Evolutionary conservation across 116 monocot genomes (phyloP), one percentile per base, ranked within the genome.

Genomic region (Iris pallida): DNA sequence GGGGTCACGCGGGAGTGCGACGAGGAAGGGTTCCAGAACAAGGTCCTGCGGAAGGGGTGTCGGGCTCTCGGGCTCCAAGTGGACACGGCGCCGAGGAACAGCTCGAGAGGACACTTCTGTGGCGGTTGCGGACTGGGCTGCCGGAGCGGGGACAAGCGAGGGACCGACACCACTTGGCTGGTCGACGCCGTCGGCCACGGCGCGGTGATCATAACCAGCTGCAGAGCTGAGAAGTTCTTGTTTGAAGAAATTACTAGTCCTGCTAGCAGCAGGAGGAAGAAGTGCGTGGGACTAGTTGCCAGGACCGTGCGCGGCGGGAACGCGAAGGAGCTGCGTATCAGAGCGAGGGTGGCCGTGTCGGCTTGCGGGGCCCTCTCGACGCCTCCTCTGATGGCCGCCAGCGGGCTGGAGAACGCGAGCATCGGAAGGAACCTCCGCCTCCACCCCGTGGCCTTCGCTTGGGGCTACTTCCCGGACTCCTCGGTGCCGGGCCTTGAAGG

Each of bases 141-240:
- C 60, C 73, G 62, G 56, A 81, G 49, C 2, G 90, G 88, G 13
- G 97, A 88, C 0, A 97, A 97, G 61, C 74, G 78, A 0, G 93
- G 93, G 17, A 92, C 97, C 0, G 92, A 97, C 45, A 91, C 92
- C 5, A 92, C 93, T 47, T 97, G 97, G 97, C 78, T 97, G 16
- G 90, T 90, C 6, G 97, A 97, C 63, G 90, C 97, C 0, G 97
- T 92, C 7, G 59, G 71, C 45, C 0, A 48, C 42, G 97, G 93
- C 11, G 87, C 92, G 1, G 87, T 97, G 42, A 82, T 97, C 51
- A 47, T 97, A 55, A 83, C 90, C 1, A 85, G 83, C 13, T 85
- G 83, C 74, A 90, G 83, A 63, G 97, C 97, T 4, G 83, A 97
- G 69, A 90, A 53, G 17, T 86, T 92, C 52, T 6, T 92, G 49